Conservation (phyloP, 1,284 basidiomycete species). For the Ustilago lituana region DNA sequence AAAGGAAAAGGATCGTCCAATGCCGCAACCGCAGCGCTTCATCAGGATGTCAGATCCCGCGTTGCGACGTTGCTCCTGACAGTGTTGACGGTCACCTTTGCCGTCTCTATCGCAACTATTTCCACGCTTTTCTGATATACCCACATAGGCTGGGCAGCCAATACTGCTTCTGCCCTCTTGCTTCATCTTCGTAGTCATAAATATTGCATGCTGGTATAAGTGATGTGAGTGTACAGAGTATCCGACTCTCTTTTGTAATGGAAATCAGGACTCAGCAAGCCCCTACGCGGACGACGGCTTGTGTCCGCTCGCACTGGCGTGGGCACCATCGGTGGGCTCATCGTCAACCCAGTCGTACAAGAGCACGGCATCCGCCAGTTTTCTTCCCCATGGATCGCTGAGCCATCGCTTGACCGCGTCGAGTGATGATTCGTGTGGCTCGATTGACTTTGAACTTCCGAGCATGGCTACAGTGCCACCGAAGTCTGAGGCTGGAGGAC, state of each 20-base stretch:
- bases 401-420: constrained; percentile 24
- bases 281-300: constrained; percentile 1
- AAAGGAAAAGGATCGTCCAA: constrained; percentile 38
- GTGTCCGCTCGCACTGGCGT: constrained; percentile 1
- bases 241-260: too few species aligned
- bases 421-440: background rate
- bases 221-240: too few species aligned
- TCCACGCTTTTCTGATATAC: constrained; percentile 5
- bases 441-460: background rate
- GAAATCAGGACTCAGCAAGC: too few species aligned
- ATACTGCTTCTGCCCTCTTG: too few species aligned
- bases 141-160: too few species aligned
- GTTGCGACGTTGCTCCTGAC: background rate
- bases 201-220: background rate
- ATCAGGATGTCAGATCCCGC: background rate
- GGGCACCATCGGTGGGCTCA: constrained; percentile 13
- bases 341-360: constrained; percentile 55
- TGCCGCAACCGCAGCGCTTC: constrained; percentile 1
- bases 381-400: constrained; percentile 31
- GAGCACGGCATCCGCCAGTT: constrained; percentile 45
- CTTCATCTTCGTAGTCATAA: background rate
- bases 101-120: constrained; percentile 9
- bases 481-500: too few species aligned
- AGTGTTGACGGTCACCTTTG: background rate
- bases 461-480: too few species aligned